Evolutionary conservation across 805 yeast genomes (phyloP).

Genomic region (Teunomyces stri): DNA sequence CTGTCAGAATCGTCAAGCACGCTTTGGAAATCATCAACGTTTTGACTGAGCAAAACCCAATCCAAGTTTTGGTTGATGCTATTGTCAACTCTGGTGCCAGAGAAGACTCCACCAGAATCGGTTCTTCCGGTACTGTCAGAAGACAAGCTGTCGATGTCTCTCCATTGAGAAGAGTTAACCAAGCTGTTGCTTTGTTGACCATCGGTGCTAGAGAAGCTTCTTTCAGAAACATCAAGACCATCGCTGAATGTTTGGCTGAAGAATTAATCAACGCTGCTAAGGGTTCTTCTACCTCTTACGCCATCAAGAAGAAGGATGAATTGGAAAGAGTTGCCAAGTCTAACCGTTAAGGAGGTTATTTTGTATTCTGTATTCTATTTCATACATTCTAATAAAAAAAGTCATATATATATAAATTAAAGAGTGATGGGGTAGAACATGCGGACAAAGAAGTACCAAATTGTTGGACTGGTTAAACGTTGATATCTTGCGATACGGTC

Average conservation of each 20-base stretch:
- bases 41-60: constrained; percentile 98
- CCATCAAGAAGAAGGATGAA: constrained; percentile 99
- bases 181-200: constrained; percentile 96
- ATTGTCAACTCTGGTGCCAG: constrained; percentile 99
- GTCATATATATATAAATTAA: constrained; percentile 5
- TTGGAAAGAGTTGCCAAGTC: constrained; percentile 99
- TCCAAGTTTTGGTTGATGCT: constrained; percentile 99
- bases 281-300: constrained; percentile 99
- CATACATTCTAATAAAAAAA: constrained; percentile 16
- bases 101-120: constrained; percentile 99
- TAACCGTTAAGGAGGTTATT: constrained; percentile 80
- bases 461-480: not conserved
- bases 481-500: constrained; percentile 5
- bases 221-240: constrained; percentile 99
- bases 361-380: constrained; percentile 26
- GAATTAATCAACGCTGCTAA: constrained; percentile 99
- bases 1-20: constrained; percentile 99
- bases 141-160: constrained; percentile 99
- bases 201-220: constrained; percentile 99
- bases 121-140: constrained; percentile 99
- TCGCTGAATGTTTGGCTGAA: constrained; percentile 99
- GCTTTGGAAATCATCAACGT: constrained; percentile 97
- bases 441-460: not conserved
- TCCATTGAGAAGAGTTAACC: constrained; percentile 99
- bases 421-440: constrained; percentile 4